These are phyloP conservation scores for Boletus tomentosulus DNA, from an alignment of 768 basidiomycete genomes.

Conservation along the genomic window DNA sequence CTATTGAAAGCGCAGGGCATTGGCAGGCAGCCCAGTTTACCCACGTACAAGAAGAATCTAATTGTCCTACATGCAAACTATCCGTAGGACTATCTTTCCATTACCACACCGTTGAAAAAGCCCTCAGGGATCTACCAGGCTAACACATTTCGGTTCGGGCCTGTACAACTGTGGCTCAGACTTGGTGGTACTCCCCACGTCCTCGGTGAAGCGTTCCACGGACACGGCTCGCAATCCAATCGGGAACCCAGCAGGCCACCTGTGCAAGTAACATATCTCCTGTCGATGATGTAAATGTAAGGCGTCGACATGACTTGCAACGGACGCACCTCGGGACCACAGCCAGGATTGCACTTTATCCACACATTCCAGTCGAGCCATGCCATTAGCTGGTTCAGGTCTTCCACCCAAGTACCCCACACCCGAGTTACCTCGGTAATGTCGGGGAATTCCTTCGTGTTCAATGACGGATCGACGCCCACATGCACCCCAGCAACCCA, in stretches of 20 bases:
- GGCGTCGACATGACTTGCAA: neutral
- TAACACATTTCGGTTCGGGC: neutral
- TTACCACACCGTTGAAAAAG: no score
- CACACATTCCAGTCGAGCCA: conserved; percentile 53
- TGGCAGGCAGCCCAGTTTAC: no score
- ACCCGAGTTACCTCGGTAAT: conserved; percentile 5
- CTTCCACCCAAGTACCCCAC: conserved; percentile 30
- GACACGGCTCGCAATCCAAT: neutral
- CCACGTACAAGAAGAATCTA: no score
- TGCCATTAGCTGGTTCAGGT: conserved; percentile 34
- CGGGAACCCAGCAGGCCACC: conserved; percentile 3
- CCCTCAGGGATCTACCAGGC: neutral
- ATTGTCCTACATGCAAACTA: no score
- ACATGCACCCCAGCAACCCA: conserved; percentile 20
- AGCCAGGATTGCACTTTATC: conserved; percentile 44
- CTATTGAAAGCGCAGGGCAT: no score
- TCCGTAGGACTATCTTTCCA: no score
- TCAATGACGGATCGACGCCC: conserved; percentile 6
- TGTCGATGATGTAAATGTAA: neutral
- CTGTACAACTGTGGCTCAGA: neutral
- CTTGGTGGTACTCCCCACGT: neutral
- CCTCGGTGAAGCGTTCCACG: neutral
- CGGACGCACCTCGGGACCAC: conserved; percentile 40
- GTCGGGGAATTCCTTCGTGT: neutral
- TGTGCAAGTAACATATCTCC: conserved; percentile 18